Conservation (phyloP, 1,284 basidiomycete species). For the Hypsizygus ulmarius region DNA sequence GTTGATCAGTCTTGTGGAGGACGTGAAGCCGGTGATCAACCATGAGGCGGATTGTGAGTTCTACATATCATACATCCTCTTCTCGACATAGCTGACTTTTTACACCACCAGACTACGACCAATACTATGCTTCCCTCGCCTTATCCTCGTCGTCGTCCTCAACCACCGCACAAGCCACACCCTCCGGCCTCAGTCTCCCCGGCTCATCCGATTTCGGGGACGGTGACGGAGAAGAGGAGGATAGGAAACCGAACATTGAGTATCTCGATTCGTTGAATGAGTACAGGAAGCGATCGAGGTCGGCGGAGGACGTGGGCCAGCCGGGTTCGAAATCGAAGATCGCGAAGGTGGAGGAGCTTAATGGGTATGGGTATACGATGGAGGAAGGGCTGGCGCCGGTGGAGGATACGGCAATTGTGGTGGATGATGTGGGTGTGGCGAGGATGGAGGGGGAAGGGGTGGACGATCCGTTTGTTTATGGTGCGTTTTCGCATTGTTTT, state of each 20-base stretch:
- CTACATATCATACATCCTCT: background rate
- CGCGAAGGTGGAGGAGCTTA: conserved; percentile 28
- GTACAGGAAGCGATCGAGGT: conserved; percentile 68
- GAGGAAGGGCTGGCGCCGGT: conserved; percentile 8
- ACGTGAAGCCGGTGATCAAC: conserved; percentile 56
- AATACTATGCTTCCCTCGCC: conserved; percentile 74
- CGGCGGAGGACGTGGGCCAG: conserved; percentile 52
- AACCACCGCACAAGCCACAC: conserved; percentile 53
- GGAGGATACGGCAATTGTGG: conserved; percentile 2
- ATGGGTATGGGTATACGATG: conserved; percentile 22
- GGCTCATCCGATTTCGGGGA: conserved; percentile 47
- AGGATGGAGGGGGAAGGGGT: background rate
- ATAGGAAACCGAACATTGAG: conserved; percentile 60
- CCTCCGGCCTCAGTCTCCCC: conserved; percentile 44
- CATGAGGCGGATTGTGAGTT: conserved; percentile 63
- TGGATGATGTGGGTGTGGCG: background rate
- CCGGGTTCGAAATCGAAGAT: conserved; percentile 40
- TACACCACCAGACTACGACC: conserved; percentile 61
- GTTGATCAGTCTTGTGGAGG: conserved; percentile 38
- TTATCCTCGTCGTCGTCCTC: conserved; percentile 68
- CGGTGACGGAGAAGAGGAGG: conserved; percentile 60
- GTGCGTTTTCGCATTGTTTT: conserved; percentile 51
- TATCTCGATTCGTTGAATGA: conserved; percentile 67
- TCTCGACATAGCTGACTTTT: conserved; percentile 7
- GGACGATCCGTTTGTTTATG: conserved; percentile 28